phyloP scores from a whole-genome alignment of 2,329 filamentous ascomycete genomes.

The Bimuria novae-zelandiae region DNA sequence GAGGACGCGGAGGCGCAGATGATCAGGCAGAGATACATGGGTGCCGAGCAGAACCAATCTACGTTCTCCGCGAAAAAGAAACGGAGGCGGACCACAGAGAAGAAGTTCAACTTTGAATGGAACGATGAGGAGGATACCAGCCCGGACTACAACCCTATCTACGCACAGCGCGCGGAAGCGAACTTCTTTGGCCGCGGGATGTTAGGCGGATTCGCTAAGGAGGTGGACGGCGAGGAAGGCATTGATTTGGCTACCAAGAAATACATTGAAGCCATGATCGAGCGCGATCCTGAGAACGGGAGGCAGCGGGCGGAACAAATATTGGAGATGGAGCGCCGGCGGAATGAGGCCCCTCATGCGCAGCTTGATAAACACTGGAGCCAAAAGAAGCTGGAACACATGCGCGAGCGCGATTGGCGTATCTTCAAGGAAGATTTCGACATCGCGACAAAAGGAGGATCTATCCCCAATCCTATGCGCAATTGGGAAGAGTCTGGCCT shows the following conservation, averaged over 20 bases:
- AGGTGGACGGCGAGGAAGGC: conserved; percentile 54
- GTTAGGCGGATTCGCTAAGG: conserved; percentile 69
- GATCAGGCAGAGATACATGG: conserved; percentile 84
- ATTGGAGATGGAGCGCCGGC: conserved; percentile 80
- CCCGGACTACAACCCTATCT: conserved; percentile 79
- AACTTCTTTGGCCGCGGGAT: conserved; percentile 72
- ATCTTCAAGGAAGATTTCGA: conserved; percentile 99
- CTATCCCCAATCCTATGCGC: conserved; percentile 94
- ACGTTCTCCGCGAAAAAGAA: conserved; percentile 97
- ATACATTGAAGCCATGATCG: conserved; percentile 71
- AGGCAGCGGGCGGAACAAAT: conserved; percentile 76
- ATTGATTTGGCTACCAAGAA: conserved; percentile 47
- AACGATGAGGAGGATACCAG: conserved; percentile 93
- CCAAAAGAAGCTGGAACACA: conserved; percentile 87
- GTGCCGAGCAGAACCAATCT: conserved; percentile 81
- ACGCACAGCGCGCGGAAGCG: conserved; percentile 68
- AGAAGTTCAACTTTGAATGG: conserved; percentile 99
- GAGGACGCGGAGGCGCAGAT: conserved; percentile 73
- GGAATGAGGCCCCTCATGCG: conserved; percentile 72
- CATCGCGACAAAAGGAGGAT: conserved; percentile 89
- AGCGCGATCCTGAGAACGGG: conserved; percentile 77
- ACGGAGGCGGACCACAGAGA: conserved; percentile 85
- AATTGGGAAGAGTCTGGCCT: conserved; percentile 86
- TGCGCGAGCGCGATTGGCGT: conserved; percentile 97
- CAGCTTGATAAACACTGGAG: conserved; percentile 93